Evolutionary conservation across 1,284 basidiomycete genomes (phyloP), one percentile per base, ranked within the genome.

Genomic region (Ganoderma meredithae): DNA sequence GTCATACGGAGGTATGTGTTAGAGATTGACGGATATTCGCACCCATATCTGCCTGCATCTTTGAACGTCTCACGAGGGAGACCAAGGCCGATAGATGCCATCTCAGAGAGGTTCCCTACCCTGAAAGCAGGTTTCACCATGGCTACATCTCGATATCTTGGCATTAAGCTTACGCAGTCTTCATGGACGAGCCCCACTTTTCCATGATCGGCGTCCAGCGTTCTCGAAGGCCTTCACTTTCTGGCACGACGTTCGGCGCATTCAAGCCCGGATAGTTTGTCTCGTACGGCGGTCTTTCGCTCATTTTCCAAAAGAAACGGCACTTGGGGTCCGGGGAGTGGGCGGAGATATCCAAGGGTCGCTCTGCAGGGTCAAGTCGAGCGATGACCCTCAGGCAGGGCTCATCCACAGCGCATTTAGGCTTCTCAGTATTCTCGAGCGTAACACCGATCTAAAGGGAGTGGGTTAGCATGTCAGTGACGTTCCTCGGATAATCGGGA

Each of bases 251-350:
- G 77, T 97, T 97, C 0, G 89, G 84, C 31, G 93, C 90, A 75
- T 94, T 94, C 64, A 95, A 79, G 3, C 80, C 84, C 0, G 94
- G 92, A 76, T 90, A 96, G 58, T 85, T 83, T 0, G 94, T 95
- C 74, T 91, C 83, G 74, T 95, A 93, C 0, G 94, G 93, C 0
- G 94, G 93, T 12, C 81, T 81, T 63, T 88, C 84, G 69, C 88
- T 85, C 95, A 96, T 96, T 74, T 88, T 92, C 88, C 94, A 95
- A 81, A 97, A 97, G 85, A 96, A 96, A 73, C 95, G 87, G 77
- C 94, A 96, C 80, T 97, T 97, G 0, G 95, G 96, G 78, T 97
- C 95, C 0, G 95, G 94, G 12, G 86, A 84, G 73, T 95, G 92
- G 1, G 84, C 90, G 36, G 83, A 83, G 68, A 93, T 90, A 77